phyloP scores from a whole-genome alignment of 1,139 yeast genomes.

The Taiozyma onychis region DNA sequence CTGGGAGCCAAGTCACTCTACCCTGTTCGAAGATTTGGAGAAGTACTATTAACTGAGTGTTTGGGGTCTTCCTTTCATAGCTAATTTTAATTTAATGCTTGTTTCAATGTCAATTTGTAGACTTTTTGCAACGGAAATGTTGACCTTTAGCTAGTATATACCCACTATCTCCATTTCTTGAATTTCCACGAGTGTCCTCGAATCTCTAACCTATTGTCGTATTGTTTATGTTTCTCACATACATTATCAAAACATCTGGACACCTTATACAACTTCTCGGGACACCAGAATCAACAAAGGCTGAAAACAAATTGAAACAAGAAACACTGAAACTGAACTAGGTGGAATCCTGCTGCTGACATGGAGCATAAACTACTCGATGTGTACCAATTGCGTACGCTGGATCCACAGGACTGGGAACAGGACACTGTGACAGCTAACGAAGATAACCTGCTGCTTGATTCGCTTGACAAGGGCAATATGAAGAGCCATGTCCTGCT shows the following conservation, averaged over 20 bases:
- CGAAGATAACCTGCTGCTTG: slow-evolving; percentile 4
- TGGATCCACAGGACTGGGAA: not conserved
- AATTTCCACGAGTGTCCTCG: too few species aligned
- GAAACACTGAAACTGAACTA: not conserved
- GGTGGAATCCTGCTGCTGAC: not conserved
- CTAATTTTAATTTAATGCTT: too few species aligned
- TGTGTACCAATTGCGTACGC: not conserved
- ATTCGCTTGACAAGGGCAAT: not conserved
- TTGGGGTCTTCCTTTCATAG: not conserved
- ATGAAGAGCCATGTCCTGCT: not conserved
- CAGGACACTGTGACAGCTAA: not conserved
- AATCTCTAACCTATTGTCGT: too few species aligned
- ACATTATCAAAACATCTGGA: not conserved
- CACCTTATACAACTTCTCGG: not conserved
- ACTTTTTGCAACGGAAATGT: too few species aligned
- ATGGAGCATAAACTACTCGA: not conserved
- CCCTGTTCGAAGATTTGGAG: slow-evolving; percentile 24
- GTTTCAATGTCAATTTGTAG: too few species aligned
- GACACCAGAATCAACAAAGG: not conserved
- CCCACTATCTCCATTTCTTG: too few species aligned
- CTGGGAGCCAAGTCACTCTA: slow-evolving; percentile 24
- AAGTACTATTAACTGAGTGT: not conserved
- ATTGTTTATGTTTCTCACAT: not conserved
- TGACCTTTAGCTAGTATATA: too few species aligned
- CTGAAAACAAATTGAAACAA: not conserved